Base-by-base conservation (phyloP, 306 rosid genomes). In the Coriaria nepalensis region DNA sequence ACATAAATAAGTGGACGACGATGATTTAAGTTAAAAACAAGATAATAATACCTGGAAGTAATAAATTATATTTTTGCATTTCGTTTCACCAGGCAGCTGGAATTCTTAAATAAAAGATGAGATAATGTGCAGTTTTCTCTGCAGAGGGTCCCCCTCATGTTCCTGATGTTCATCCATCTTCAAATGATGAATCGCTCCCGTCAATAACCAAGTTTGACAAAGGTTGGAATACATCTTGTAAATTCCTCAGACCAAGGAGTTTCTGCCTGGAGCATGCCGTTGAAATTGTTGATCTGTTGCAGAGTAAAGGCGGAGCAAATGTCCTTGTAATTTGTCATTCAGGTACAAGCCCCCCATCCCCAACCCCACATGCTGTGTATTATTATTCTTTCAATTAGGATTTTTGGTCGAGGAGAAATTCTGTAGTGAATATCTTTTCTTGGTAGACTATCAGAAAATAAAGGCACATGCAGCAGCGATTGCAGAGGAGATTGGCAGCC, bases 251-350 rank as follows among this genome's bases (percentile, higher is more conserved):
- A 66, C 98, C 98, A 14, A 77, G 93, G 60, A 79, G 87, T 57
- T 90, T 90, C 78, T 90, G 98, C 73, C 65, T 90, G 73, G 94
- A 79, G 73, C 98, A 90, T 50, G 93, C 94, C 52, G 69, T 79
- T 63, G 83, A 79, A 66, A 59, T 76, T 65, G 67, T 82, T 64
- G 87, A 90, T 57, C 70, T 90, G 75, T 69, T 90, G 83, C 82
- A 59, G 71, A 15, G 70, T 59, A 85, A 73, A 79, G 98, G 96
- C 51, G 96, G 98, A 71, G 93, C 83, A 9, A 75, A 72, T 45
- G 60, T 82, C 66, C 95, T 90, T 71, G 77, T 82, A 43, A 80
- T 82, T 67, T 85, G 98, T 71, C 98, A 90, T 85, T 85, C 98
- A 71, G 98, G 98, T 90, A 66, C 43, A n/a, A n/a, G n/a, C n/a